These are phyloP conservation scores for Hibiscus syriacus DNA, from an alignment of 345 rosid genomes.

Conservation along the genomic window DNA sequence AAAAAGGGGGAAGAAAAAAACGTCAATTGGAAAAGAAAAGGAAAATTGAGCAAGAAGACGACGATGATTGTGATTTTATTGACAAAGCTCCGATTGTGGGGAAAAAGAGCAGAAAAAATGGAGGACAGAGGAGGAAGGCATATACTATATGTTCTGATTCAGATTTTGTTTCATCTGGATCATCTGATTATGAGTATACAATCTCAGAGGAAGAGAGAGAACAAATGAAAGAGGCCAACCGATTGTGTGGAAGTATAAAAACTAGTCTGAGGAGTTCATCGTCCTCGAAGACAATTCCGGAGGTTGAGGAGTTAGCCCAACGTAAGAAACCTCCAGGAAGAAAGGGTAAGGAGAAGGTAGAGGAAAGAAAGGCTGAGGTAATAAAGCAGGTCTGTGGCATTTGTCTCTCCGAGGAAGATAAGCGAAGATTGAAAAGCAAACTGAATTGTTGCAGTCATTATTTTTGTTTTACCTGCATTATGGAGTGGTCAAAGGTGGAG, in stretches of 20 bases:
- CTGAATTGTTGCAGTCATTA: conserved; percentile 84
- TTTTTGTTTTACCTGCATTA: conserved; percentile 93
- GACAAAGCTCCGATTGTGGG: conserved; percentile 26
- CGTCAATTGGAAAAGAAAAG: conserved; percentile 37
- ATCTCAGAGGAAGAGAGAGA: conserved; percentile 97
- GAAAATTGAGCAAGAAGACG: conserved; percentile 32
- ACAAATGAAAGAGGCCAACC: conserved; percentile 68
- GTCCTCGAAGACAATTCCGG: conserved; percentile 32
- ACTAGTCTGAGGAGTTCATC: conserved; percentile 44
- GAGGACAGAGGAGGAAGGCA: conserved; percentile 37
- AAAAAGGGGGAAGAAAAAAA: conserved; percentile 38
- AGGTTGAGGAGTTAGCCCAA: conserved; percentile 32
- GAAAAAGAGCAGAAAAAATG: conserved; percentile 35
- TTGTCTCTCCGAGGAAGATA: conserved; percentile 88
- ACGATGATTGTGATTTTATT: conserved; percentile 40
- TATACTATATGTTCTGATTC: conserved; percentile 58
- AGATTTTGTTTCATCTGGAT: conserved; percentile 47
- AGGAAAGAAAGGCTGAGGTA: conserved; percentile 42
- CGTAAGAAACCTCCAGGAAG: conserved; percentile 33
- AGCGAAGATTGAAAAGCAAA: conserved; percentile 70
- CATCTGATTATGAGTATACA: conserved; percentile 70
- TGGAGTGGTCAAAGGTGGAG: conserved; percentile 98
- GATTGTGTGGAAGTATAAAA: conserved; percentile 36
- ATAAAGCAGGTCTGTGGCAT: conserved; percentile 79
- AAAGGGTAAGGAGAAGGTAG: conserved; percentile 76